A percentile compares a stretch with the other conserved stretches of the same genome.
These are phyloP conservation scores for Prunus yedoensis DNA, from an alignment of 331 rosid species.

Conservation along the genomic window DNA sequence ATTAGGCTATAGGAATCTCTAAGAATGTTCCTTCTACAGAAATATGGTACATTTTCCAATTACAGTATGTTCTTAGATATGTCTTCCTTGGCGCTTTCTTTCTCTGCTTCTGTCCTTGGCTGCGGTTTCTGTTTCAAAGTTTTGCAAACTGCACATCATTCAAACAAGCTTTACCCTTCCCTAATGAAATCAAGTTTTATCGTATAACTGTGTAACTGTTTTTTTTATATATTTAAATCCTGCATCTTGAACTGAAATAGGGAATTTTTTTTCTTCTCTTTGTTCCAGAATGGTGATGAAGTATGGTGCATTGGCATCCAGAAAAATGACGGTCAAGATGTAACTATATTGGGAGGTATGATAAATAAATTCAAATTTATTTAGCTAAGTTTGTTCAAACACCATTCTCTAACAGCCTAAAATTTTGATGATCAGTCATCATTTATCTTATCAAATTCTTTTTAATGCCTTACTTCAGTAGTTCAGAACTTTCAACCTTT, in stretches of 20 bases:
- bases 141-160: too few relatives aligned
- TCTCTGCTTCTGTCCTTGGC: too few relatives aligned
- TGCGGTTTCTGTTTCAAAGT: too few relatives aligned
- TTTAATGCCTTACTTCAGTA: background rate
- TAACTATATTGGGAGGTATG: conserved; percentile 73
- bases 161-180: background rate
- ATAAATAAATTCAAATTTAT: background rate
- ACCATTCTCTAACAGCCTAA: background rate
- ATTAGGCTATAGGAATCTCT: too few relatives aligned
- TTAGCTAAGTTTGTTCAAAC: background rate
- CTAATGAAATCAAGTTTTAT: background rate
- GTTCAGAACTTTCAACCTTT: background rate
- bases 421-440: background rate
- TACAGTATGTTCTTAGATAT: too few relatives aligned
- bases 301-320: conserved; percentile 81
- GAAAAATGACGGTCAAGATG: conserved; percentile 16
- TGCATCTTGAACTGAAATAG: background rate
- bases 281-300: conserved; percentile 48
- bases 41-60: too few relatives aligned
- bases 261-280: background rate
- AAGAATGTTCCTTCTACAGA: too few relatives aligned
- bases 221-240: background rate
- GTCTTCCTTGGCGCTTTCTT: too few relatives aligned
- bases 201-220: background rate
- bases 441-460: background rate